Percentiles rank a stretch among this genome's conserved stretches.
phyloP scores from a whole-genome alignment of 306 rosid genomes.

The Prunus fruticosa region DNA sequence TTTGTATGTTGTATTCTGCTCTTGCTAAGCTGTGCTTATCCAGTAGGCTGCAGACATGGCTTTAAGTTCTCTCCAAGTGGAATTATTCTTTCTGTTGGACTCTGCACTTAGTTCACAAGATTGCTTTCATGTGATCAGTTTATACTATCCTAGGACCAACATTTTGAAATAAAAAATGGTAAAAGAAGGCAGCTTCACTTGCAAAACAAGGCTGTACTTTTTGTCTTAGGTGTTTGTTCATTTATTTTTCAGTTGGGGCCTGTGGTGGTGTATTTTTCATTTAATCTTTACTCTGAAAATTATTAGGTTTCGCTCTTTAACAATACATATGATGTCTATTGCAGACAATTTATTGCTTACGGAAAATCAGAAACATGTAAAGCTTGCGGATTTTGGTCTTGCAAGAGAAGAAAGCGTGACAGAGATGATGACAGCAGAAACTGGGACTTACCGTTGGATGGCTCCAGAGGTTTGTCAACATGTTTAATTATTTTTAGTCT shows the following conservation, averaged over 20 bases:
- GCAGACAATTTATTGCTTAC: slow-evolving; percentile 93
- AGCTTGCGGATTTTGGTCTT: slow-evolving; percentile 96
- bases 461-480: slow-evolving; percentile 78
- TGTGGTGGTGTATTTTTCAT: background rate
- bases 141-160: background rate
- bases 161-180: background rate
- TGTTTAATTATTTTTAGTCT: background rate
- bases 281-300: background rate
- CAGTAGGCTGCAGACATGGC: background rate
- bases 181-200: background rate
- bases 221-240: background rate
- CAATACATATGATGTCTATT: slow-evolving; percentile 18
- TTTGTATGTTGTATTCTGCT: background rate
- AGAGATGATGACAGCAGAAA: slow-evolving; percentile 98
- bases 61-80: background rate
- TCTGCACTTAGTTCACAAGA: background rate
- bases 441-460: slow-evolving; percentile 98
- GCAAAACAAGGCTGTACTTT: background rate
- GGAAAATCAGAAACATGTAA: slow-evolving; percentile 75
- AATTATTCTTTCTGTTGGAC: background rate
- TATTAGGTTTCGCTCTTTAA: background rate
- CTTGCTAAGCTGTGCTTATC: background rate
- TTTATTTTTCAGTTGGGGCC: background rate
- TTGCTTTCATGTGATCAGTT: background rate
- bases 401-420: slow-evolving; percentile 97